These are phyloP conservation scores for Sarcomyxa edulis DNA, from an alignment of 768 basidiomycete species.

Conservation along the genomic window DNA sequence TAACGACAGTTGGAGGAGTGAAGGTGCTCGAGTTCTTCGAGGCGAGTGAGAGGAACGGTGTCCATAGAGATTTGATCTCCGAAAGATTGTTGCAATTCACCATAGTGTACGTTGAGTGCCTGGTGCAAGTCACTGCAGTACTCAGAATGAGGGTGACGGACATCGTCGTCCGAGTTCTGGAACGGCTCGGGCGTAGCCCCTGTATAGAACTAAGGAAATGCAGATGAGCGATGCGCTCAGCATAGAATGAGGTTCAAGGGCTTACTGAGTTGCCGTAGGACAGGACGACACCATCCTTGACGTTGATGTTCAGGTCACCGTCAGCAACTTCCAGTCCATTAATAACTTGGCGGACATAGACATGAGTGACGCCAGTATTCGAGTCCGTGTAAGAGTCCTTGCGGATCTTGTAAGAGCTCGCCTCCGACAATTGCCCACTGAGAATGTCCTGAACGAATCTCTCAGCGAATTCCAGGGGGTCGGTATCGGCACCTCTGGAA, in stretches of 20 bases:
- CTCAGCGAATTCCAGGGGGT: slow-evolving; percentile 59
- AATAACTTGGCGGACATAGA: slow-evolving; percentile 81
- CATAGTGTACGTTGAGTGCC: slow-evolving; percentile 26
- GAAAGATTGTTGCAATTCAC: slow-evolving; percentile 17
- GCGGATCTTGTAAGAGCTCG: slow-evolving; percentile 54
- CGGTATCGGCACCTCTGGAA: slow-evolving; percentile 29
- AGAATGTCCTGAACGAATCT: slow-evolving; percentile 54
- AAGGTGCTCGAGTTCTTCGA: slow-evolving; percentile 35
- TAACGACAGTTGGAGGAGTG: slow-evolving; percentile 54
- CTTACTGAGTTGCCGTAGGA: slow-evolving; percentile 86
- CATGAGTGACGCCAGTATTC: slow-evolving; percentile 82
- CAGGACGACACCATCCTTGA: slow-evolving; percentile 76
- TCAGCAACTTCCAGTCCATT: slow-evolving; percentile 86
- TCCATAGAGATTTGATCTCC: slow-evolving; percentile 32
- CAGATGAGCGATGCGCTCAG: not conserved
- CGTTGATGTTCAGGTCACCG: slow-evolving; percentile 90
- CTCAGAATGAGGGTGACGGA: slow-evolving; percentile 44
- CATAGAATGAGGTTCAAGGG: not conserved
- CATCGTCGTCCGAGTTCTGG: slow-evolving; percentile 23
- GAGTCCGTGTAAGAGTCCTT: slow-evolving; percentile 85
- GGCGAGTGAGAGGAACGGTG: slow-evolving; percentile 7
- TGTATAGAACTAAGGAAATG: slow-evolving; percentile 63
- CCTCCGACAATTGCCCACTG: slow-evolving; percentile 27
- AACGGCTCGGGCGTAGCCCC: slow-evolving; percentile 44
- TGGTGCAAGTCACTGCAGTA: slow-evolving; percentile 42